Base-by-base conservation (phyloP, 495 filamentous ascomycete species). In the Elasticomyces elasticus region DNA sequence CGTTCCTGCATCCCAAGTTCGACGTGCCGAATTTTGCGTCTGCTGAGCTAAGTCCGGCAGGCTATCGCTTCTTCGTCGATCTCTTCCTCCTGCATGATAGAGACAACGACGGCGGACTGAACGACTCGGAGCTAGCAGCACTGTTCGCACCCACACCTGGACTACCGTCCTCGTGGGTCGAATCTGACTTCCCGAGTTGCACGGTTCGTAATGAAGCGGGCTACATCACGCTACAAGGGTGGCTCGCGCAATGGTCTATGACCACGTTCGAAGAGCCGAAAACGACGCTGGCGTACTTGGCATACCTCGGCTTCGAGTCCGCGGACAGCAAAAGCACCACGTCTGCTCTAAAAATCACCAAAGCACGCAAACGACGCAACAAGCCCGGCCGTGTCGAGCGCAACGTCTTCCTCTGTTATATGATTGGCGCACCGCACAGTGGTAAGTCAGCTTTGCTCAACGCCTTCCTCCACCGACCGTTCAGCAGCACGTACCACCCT, bases 201-300 rank as follows among this genome's bases (percentile, higher is more conserved):
- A 94, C 94, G 12, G 89, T 97, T 15, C 83, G 88, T 31, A 96
- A 94, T 66, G 92, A 98, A 69, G 87, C 89, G 10, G 90, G 91
- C 1, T 79, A 96, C 68, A 89, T 98, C 58, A 98, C 92, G 2
- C 76, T 97, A 1, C 92, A 98, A 68, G 92, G 92, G 4, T 98
- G 92, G 92, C 78, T 98, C 17, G 94, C 92, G 4, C 92, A 98
- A 59, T 98, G 92, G 92, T 95, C 89, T 68, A 98, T 98, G 92
- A 98, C 94, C 0, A 98, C 92, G 1, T 98, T 97, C 62, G 79
- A 89, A 46, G 89, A 92, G 27, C 91, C 94, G 15, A 91, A 89
- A 65, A 97, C 89, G 0, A 97, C 92, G 0, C 72, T 98, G 1
- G 87, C 91, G 56, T 98, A 98, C 64, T 78, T 98, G 10, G 94